Evolutionary conservation across 2,329 filamentous ascomycete genomes (phyloP), one percentile per base, ranked within the genome.

Genomic region (Lanzia echinophila): DNA sequence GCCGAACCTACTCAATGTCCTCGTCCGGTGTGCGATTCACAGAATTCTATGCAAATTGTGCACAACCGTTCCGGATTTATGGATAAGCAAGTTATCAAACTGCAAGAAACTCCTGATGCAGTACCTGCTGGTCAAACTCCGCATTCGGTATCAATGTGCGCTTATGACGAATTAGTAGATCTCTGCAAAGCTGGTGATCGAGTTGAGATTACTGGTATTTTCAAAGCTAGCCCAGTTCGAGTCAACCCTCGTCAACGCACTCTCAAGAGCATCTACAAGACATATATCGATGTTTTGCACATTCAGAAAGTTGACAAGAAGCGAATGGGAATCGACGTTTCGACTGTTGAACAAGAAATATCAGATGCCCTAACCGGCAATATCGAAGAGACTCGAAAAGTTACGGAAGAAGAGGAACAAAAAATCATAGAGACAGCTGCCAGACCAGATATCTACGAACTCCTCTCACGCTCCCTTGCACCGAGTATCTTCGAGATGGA

Each of bases 401-500:
- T 97, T 58, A 84, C 79, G 1, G 82, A 87, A 12, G 92, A 96
- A 62, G 91, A 97, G 62, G 90, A 96, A 68, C 84, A 84, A 53
- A 92, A 87, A 74, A 99, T 99, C 68, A 87, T 82, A 65, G 83
- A 81, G 56, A 94, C 88, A 11, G 88, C 88, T 11, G 79, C 81
- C 32, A 83, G 94, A 50, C 77, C 85, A 1, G 94, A 99, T 69
- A 84, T 99, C 51, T 99, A 99, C 69, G 91, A 99, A 20, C 80
- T 99, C 22, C 81, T 99, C 3, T 81, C 94, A 17, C 83, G 92
- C 36, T 97, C 92, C 1, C 76, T 99, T 28, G 94, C 94, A 2
- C 94, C 94, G 13, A 96, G 91, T 56, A 87, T 99, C 65, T 96
- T 95, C 73, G 94, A 99, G 71, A 88, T 95, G 84, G 94, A 99